These are phyloP conservation scores for Maudiozyma barnettii DNA, from an alignment of 805 yeast species.

Conservation along the genomic window DNA sequence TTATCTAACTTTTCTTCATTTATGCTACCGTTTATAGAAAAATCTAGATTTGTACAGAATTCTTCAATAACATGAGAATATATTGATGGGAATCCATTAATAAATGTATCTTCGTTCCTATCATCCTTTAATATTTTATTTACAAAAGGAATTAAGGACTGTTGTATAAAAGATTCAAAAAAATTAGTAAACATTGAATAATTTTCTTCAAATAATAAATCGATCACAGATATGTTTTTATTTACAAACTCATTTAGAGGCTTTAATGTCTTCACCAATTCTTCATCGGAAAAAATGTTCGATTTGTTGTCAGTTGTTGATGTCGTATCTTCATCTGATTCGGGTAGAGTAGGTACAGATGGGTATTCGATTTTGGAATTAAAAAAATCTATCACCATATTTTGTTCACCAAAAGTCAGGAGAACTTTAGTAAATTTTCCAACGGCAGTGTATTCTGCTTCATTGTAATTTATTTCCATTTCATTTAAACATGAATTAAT, in stretches of 20 bases:
- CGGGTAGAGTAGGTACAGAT: background rate
- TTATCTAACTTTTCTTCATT: background rate
- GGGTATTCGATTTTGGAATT: constrained; percentile 29
- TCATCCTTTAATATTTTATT: constrained; percentile 17
- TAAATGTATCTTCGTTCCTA: constrained; percentile 6
- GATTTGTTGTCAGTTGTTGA: background rate
- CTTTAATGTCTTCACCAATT: constrained; percentile 14
- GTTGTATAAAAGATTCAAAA: constrained; percentile 32
- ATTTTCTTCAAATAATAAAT: constrained; percentile 31
- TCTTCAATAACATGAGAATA: constrained; percentile 23
- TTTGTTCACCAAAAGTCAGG: constrained; percentile 32
- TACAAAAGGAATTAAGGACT: constrained; percentile 25
- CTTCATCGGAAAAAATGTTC: constrained; percentile 7
- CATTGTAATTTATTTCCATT: constrained; percentile 48
- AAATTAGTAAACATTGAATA: constrained; percentile 33
- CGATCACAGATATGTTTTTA: constrained; percentile 30
- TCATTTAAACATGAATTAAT: constrained; percentile 63
- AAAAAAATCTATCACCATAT: constrained; percentile 33
- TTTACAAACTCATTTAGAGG: constrained; percentile 28
- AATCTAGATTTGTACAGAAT: constrained; percentile 31
- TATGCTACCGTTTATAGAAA: constrained; percentile 29
- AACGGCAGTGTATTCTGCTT: constrained; percentile 34
- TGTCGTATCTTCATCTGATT: background rate
- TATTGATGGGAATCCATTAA: constrained; percentile 26
- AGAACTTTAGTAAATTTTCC: constrained; percentile 27